Evolutionary conservation across 148 eudicot genomes (phyloP), one percentile per base, ranked within the genome.

Genomic region (Agrostemma githago): DNA sequence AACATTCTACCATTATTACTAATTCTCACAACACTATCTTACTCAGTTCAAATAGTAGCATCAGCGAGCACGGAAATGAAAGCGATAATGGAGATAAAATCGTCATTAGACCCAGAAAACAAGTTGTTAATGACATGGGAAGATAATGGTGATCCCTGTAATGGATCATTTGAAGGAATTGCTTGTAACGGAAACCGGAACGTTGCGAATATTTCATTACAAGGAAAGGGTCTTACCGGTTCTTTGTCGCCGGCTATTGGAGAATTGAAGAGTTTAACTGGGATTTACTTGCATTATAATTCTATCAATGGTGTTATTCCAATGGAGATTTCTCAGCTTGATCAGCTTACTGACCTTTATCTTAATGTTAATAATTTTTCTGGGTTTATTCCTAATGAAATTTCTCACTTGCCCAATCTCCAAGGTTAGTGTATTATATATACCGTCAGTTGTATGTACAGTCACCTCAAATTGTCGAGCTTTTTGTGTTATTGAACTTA

Each of bases 251-350:
- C 97, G 42, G 97, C 89, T 46, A 78, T 93, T 68, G 91, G 85
- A 40, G 91, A 84, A 57, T 85, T 93, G 70, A 86, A 83, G 84
- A 82, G 86, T 72, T 74, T 93, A 62, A 81, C 95, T 4, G 98
- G 95, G 60, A 74, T 93, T 60, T 93, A 84, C 78, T 80, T 93
- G 90, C 97, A 93, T 79, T 93, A 85, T 75, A 93, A 93, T 76
- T 78, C 84, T 8, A 48, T 93, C 46, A 82, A 75, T 0, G 98
- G 98, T 39, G 84, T 74, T 66, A 82, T 93, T 68, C 98, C 98
- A 0, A 85, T 37, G 9, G 91, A 91, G 76, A 87, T 93, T 74
- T 82, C 83, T 53, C 74, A 84, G 74, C 88, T 93, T 26, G 78
- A 79, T 20, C 84, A 89, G 78, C 74, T 93, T 17, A 75, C 79